These are phyloP conservation scores for Stipa capillata DNA, from an alignment of 176 grass and related monocot genomes.

Conservation along the genomic window DNA sequence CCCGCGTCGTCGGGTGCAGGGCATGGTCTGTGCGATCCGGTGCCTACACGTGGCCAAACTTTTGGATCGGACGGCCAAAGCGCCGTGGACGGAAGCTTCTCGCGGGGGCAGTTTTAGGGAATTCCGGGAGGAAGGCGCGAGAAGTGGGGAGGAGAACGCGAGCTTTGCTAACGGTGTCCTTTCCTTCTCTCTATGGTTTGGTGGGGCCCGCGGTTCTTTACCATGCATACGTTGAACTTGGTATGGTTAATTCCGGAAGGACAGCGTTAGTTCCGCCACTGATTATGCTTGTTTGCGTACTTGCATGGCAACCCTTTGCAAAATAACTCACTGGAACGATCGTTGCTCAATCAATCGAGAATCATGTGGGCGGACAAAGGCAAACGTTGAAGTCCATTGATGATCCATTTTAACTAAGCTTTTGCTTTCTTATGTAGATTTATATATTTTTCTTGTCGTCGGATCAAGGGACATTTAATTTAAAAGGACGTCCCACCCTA, in stretches of 20 bases:
- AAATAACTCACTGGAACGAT: not conserved
- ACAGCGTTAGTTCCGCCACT: not conserved
- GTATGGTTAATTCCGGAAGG: not conserved
- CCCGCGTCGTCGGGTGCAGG: not conserved
- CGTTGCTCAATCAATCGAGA: not conserved
- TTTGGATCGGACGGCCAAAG: not conserved
- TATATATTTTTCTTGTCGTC: not conserved
- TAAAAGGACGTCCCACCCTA: constrained; percentile 13
- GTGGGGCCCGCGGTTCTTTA: not conserved
- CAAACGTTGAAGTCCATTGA: not conserved
- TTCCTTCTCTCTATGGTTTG: not conserved
- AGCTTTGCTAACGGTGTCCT: not conserved
- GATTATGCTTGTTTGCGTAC: not conserved
- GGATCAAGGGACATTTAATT: not conserved
- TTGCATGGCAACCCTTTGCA: not conserved
- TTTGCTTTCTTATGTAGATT: not conserved
- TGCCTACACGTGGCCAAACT: not conserved
- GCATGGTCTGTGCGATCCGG: not conserved
- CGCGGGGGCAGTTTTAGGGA: constrained; percentile 17
- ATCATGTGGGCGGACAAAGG: not conserved
- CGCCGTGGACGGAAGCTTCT: constrained; percentile 13
- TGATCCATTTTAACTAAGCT: not conserved
- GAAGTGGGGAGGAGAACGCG: not conserved
- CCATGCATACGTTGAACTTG: not conserved
- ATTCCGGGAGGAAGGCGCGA: not conserved